Percentiles rank a stretch among this genome's conserved stretches.
Conservation (phyloP, 2,329 filamentous ascomycete species). For the Colletotrichum sp. region DNA sequence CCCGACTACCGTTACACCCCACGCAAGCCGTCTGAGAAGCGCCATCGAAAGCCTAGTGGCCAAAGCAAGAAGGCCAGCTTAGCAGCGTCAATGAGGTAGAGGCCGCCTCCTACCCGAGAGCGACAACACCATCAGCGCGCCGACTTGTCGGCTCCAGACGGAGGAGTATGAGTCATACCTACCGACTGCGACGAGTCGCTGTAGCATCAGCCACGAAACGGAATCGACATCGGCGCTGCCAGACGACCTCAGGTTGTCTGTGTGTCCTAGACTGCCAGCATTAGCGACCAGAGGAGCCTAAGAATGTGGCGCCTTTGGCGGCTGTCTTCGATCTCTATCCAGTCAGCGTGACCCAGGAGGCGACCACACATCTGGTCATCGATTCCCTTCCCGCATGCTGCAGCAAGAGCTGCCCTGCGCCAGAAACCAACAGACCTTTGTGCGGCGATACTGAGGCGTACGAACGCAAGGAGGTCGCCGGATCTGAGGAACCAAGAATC, state of each 20-base stretch:
- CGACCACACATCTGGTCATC: background rate
- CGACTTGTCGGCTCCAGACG: background rate
- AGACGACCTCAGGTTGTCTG: background rate
- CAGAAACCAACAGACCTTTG: background rate
- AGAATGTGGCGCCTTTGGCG: background rate
- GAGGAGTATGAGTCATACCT: background rate
- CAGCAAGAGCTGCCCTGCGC: background rate
- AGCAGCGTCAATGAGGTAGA: background rate
- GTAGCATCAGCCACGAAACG: background rate
- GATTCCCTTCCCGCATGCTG: background rate
- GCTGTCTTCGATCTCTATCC: background rate
- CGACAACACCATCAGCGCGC: background rate
- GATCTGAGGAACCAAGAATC: background rate
- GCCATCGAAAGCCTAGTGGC: conserved; percentile 6
- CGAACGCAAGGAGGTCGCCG: background rate
- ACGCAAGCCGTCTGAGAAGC: conserved; percentile 32
- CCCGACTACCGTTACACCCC: conserved; percentile 45
- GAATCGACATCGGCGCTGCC: background rate
- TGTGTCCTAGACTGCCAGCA: background rate
- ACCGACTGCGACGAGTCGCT: background rate
- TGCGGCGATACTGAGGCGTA: background rate
- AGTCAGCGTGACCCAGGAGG: background rate
- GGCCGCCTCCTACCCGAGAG: background rate
- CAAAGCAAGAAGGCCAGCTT: background rate
- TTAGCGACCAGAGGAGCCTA: background rate